Percentiles rank a stretch among this genome's conserved stretches.
These are phyloP conservation scores for Cercospora janseana DNA, from an alignment of 2,329 filamentous ascomycete species.

Conservation along the genomic window DNA sequence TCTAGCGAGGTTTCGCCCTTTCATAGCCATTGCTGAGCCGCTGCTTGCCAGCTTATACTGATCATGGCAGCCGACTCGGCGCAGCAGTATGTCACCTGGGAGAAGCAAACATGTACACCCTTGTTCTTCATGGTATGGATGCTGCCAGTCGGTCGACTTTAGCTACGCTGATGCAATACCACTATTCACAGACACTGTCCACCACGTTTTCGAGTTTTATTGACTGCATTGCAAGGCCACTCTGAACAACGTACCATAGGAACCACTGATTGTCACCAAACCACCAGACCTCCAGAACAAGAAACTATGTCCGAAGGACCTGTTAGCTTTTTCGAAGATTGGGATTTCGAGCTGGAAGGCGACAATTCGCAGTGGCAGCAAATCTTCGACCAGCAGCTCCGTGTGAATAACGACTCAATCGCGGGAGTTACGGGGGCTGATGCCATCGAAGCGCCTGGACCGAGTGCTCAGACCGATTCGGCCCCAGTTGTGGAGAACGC, in stretches of 20 bases:
- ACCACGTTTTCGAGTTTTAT: neutral
- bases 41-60: neutral
- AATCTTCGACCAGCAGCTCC: constrained; percentile 5
- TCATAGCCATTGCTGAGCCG: neutral
- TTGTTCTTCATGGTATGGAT: neutral
- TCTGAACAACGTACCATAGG: neutral
- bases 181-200: neutral
- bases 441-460: neutral
- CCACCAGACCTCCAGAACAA: neutral
- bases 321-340: constrained; percentile 2
- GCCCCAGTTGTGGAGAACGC: constrained; percentile 4
- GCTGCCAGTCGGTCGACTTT: neutral
- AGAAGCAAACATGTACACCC: constrained; percentile 2
- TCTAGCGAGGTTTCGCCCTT: too few species aligned
- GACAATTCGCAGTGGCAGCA: constrained; percentile 7
- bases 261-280: neutral
- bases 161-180: neutral
- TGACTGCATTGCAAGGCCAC: neutral
- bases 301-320: neutral
- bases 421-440: neutral
- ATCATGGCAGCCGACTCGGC: neutral
- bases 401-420: neutral
- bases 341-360: neutral
- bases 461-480: neutral
- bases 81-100: neutral